Conservation (phyloP, 2,329 filamentous ascomycete species). For the Coniochaeta sp. region DNA sequence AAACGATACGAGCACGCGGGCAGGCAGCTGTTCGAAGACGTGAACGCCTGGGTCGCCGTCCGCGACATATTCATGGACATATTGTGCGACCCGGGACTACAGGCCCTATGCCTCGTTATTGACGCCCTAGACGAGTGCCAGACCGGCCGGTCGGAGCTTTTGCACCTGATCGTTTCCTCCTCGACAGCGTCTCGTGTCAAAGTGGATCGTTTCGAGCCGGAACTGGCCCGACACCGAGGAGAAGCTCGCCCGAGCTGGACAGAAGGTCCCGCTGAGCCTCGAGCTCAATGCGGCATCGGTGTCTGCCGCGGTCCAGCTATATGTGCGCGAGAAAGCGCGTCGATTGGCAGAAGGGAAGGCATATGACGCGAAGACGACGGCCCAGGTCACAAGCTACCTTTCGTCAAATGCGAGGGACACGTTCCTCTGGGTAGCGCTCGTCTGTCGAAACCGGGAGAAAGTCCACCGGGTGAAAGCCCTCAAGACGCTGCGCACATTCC, state of each 20-base stretch:
- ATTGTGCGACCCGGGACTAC: slow-evolving; percentile 24
- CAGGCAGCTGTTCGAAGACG: slow-evolving; percentile 25
- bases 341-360: too few relatives aligned
- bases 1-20: slow-evolving; percentile 23
- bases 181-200: slow-evolving; percentile 18
- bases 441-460: too few relatives aligned
- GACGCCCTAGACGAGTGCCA: slow-evolving; percentile 41
- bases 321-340: too few relatives aligned
- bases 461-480: too few relatives aligned
- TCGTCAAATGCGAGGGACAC: too few relatives aligned
- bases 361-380: too few relatives aligned
- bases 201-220: slow-evolving; percentile 36
- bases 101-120: slow-evolving; percentile 28
- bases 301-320: too few relatives aligned
- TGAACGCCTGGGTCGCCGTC: slow-evolving; percentile 29
- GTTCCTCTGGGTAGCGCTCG: too few relatives aligned
- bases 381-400: too few relatives aligned
- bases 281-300: slow-evolving; percentile 31
- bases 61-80: slow-evolving; percentile 30
- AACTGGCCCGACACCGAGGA: slow-evolving; percentile 27
- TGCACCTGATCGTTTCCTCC: slow-evolving; percentile 25
- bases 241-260: slow-evolving; percentile 10
- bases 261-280: slow-evolving; percentile 21
- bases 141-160: slow-evolving; percentile 19
- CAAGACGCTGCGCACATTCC: too few relatives aligned